A percentile compares a stretch with the other conserved stretches of the same genome.
Conservation (phyloP, 2,329 filamentous ascomycete species). For the Beauveria asiatica region DNA sequence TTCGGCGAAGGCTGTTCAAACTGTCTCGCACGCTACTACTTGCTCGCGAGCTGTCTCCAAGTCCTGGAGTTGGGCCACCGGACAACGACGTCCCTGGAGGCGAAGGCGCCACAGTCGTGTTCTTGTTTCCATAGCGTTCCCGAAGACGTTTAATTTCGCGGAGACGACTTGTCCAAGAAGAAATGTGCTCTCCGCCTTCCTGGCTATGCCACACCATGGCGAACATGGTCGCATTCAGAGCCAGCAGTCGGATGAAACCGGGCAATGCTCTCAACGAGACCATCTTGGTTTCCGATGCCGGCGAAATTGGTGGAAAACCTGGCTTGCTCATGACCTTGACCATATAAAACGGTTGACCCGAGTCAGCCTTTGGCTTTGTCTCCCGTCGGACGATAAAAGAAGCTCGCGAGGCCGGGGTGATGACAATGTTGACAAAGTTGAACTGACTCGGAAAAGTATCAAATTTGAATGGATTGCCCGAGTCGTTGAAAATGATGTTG, state of each 20-base stretch:
- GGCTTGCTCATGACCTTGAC: conserved; percentile 84
- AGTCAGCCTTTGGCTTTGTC: conserved; percentile 25
- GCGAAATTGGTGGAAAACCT: conserved; percentile 85
- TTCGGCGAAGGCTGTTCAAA: conserved; percentile 49
- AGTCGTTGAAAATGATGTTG: conserved; percentile 97
- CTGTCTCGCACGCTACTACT: conserved; percentile 49
- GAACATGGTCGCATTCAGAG: conserved; percentile 90
- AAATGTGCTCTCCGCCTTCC: conserved; percentile 72
- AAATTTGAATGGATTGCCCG: conserved; percentile 79
- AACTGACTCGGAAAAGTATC: conserved; percentile 91
- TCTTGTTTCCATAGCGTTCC: conserved; percentile 52
- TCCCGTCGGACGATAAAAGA: conserved; percentile 62
- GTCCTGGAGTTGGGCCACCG: conserved; percentile 12
- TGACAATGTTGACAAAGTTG: conserved; percentile 95
- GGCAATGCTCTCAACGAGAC: conserved; percentile 76
- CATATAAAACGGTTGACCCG: conserved; percentile 61
- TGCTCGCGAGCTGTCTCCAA: conserved; percentile 29
- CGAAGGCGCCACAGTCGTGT: conserved; percentile 15
- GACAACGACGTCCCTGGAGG: conserved; percentile 19
- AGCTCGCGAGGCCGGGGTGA: conserved; percentile 75
- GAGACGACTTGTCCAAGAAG: conserved; percentile 81
- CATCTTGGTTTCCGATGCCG: conserved; percentile 82
- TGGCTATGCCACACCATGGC: conserved; percentile 79
- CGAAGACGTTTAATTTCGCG: conserved; percentile 76
- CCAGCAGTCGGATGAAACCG: conserved; percentile 76